Base-by-base conservation (phyloP, 1,284 basidiomycete species). In the Peniophora sp. region DNA sequence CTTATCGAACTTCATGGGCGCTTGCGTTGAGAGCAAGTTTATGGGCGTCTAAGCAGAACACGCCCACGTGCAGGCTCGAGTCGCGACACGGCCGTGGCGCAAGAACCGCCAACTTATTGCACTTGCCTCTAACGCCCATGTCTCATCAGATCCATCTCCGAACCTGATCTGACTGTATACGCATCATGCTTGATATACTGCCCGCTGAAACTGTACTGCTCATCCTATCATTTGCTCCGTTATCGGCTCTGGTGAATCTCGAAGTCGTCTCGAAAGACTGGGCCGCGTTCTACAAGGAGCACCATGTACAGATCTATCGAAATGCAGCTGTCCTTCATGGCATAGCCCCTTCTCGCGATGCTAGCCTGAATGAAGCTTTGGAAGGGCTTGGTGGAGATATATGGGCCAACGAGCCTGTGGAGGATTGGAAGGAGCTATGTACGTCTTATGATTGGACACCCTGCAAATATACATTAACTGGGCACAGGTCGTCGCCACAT, bases 351-450 rank as follows among this genome's bases (percentile, higher is more conserved):
- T 65, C 68, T 0, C 53, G 52, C 6, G 53, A 62, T 3, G 52
- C 54, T 3, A 51, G 63, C 8, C 57, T 74, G 10, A 58, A 64
- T 23, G 67, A 72, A 36, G 65, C 69, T 0, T 55, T 58, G 10
- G 51, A 35, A 1, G 44, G 53, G 0, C 67, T 66, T 50, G 60
- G 65, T 34, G 55, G 61, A 27, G 59, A 65, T 50, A 62, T 66
- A 54, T 53, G 72, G 35, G 48, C 58, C 24, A 66, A 12, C 63
- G 37, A 17, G 37, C 37, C 37, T 8, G 37, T 72, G 2, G 51
- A 51, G 0, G 61, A 62, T 50, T 87, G 84, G 85, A 78, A 75
- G 55, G 65, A 69, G 20, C 72, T 83, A 42, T 86, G 85, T 86
- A 60, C 59, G 78, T 69, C 20, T 11, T 42, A 14, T 45, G 22